These are phyloP conservation scores for Calophaca sinica DNA, from an alignment of 306 rosid species.

Conservation along the genomic window DNA sequence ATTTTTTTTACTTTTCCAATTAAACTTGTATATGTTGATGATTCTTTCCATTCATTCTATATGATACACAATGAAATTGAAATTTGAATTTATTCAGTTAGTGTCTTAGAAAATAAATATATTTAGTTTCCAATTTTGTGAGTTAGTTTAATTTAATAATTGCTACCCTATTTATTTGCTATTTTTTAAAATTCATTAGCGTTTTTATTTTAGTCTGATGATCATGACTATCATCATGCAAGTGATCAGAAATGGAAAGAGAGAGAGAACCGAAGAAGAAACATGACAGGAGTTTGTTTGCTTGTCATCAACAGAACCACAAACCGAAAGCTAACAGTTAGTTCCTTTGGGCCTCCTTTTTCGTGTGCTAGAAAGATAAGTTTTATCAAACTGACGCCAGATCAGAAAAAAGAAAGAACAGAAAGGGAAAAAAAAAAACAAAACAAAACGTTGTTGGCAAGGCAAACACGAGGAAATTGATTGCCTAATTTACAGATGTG, in stretches of 20 bases:
- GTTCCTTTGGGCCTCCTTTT: slow-evolving; percentile 41
- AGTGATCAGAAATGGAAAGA: no score
- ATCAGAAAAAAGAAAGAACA: no score
- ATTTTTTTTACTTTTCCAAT: slow-evolving; percentile 14
- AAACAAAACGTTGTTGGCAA: no score
- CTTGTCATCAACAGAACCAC: slow-evolving; percentile 40
- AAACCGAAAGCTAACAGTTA: slow-evolving; percentile 51
- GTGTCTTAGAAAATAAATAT: no score
- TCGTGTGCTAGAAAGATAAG: slow-evolving; percentile 43
- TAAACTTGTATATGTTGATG: slow-evolving; percentile 43
- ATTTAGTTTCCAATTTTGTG: neutral
- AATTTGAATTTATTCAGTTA: slow-evolving; percentile 40
- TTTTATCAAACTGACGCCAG: slow-evolving; percentile 35
- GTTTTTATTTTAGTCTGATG: no score
- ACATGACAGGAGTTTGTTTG: no score
- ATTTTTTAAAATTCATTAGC: neutral
- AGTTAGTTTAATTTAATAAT: slow-evolving; percentile 18
- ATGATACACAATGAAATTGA: slow-evolving; percentile 10
- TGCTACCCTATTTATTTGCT: neutral
- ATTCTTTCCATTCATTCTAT: slow-evolving; percentile 56
- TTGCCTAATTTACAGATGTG: no score
- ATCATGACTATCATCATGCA: no score
- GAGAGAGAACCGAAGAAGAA: no score
- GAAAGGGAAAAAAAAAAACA: no score
- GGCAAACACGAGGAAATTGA: no score